Evolutionary conservation across 176 grass and related monocot genomes (phyloP).

Genomic region (Cocos nucifera): DNA sequence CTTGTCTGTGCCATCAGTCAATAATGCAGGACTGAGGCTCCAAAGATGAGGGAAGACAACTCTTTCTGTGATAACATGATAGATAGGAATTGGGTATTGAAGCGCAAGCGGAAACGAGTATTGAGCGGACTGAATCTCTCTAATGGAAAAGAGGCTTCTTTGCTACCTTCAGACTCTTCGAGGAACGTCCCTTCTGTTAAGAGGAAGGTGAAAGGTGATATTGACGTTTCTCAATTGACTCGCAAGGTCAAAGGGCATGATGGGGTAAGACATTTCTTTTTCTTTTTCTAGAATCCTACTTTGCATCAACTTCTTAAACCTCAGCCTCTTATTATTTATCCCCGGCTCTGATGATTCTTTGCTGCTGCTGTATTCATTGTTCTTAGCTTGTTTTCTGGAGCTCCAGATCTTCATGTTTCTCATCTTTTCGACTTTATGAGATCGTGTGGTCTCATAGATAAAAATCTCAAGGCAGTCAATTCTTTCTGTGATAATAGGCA

Average conservation of each 20-base stretch:
- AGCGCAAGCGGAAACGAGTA: conserved; percentile 85
- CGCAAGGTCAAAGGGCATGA: conserved; percentile 79
- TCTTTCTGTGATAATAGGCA: too few species aligned
- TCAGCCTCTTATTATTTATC: too few species aligned
- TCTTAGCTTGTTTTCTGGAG: too few species aligned
- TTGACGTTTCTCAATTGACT: conserved; percentile 29
- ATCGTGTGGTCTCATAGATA: too few species aligned
- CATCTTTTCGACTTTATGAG: too few species aligned
- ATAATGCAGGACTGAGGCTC: not conserved
- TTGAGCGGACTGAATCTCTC: conserved; percentile 46
- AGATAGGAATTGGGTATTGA: conserved; percentile 65
- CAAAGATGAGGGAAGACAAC: conserved; percentile 75
- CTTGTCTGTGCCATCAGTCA: too few species aligned
- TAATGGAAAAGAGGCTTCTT: conserved; percentile 46
- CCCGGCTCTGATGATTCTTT: too few species aligned
- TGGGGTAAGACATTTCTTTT: conserved; percentile 60
- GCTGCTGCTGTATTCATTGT: too few species aligned
- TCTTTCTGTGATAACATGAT: conserved; percentile 60
- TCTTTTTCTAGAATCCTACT: not conserved
- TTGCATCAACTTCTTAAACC: too few species aligned
- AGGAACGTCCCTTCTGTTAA: conserved; percentile 32
- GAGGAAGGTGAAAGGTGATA: conserved; percentile 52
- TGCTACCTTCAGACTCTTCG: conserved; percentile 38
- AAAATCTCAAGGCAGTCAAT: too few species aligned
- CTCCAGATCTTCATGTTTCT: too few species aligned